Conservation (phyloP, 768 basidiomycete genomes). For the Boletus patriciae region DNA sequence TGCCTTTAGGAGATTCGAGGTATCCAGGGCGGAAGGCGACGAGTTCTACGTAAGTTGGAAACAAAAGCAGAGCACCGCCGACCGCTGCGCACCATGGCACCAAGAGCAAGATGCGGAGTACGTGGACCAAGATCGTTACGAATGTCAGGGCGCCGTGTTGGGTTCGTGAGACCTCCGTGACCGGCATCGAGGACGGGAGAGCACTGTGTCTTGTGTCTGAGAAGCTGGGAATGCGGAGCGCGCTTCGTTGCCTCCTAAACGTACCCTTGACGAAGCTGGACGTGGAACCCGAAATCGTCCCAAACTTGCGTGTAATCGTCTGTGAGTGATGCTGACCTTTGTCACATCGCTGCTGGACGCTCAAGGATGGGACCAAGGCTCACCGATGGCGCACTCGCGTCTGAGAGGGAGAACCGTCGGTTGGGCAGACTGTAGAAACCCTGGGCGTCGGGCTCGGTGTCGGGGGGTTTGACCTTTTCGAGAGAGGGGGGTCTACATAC, state of each 20-base stretch:
- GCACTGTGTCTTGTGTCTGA: not conserved
- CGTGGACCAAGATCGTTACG: not conserved
- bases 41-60: conserved; percentile 26
- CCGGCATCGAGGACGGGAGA: not conserved
- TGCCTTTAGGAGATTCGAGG: conserved; percentile 27
- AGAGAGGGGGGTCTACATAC: conserved; percentile 14
- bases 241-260: conserved; percentile 9
- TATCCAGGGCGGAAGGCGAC: conserved; percentile 35
- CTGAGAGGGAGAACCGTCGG: conserved; percentile 32
- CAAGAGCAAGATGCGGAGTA: conserved; percentile 28
- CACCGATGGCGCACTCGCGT: conserved; percentile 16
- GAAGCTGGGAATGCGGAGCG: conserved; percentile 17
- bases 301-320: conserved; percentile 21
- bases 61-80: conserved; percentile 34
- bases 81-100: conserved; percentile 39
- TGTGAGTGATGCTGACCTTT: not conserved
- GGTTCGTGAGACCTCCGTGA: not conserved
- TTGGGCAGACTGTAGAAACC: conserved; percentile 32
- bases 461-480: not conserved
- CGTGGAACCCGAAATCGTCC: conserved; percentile 27
- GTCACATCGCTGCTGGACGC: not conserved
- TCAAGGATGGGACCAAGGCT: not conserved
- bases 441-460: conserved; percentile 5
- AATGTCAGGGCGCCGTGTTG: not conserved
- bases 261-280: conserved; percentile 5